Percentiles rank a stretch among this genome's conserved stretches.
Conservation (phyloP, 768 basidiomycete genomes). For the Mycena alexandri region DNA sequence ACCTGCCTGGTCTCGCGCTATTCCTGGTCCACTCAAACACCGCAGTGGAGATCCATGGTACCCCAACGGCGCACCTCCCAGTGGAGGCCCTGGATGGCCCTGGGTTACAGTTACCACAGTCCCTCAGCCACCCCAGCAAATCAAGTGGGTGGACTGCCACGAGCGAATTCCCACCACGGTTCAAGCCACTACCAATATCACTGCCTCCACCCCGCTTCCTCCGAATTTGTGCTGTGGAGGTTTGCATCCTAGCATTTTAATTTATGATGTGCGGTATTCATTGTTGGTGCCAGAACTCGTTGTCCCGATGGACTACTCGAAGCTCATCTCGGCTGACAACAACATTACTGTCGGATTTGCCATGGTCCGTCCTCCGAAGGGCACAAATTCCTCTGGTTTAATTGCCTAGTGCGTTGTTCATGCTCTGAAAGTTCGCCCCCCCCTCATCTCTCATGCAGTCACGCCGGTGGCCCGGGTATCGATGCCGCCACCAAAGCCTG, state of each 20-base stretch:
- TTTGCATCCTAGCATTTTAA: too few species aligned
- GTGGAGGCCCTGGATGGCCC: too few species aligned
- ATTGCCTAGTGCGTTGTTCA: conserved; percentile 23
- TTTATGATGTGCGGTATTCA: too few species aligned
- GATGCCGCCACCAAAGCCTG: conserved; percentile 36
- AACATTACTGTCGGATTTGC: conserved; percentile 34
- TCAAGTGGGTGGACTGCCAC: conserved; percentile 28
- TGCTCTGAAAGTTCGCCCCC: neutral
- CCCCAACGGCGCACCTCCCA: too few species aligned
- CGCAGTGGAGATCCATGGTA: too few species aligned
- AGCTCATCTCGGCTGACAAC: conserved; percentile 19
- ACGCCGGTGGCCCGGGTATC: conserved; percentile 31
- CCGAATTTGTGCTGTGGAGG: conserved; percentile 29
- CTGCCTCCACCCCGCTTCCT: conserved; percentile 12
- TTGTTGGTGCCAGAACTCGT: conserved; percentile 5
- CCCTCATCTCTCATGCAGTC: neutral
- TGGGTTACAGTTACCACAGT: too few species aligned
- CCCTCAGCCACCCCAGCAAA: too few species aligned
- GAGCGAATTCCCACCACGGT: conserved; percentile 21
- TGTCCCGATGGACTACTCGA: conserved; percentile 34
- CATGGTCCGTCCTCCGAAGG: conserved; percentile 30
- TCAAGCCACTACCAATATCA: conserved; percentile 11
- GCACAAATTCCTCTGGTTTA: conserved; percentile 1
- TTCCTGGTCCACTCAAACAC: too few species aligned
- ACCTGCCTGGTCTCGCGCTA: too few species aligned